Evolutionary conservation across 2,329 filamentous ascomycete species (phyloP).

Genomic region (Chrysosphaeria jannelii): DNA sequence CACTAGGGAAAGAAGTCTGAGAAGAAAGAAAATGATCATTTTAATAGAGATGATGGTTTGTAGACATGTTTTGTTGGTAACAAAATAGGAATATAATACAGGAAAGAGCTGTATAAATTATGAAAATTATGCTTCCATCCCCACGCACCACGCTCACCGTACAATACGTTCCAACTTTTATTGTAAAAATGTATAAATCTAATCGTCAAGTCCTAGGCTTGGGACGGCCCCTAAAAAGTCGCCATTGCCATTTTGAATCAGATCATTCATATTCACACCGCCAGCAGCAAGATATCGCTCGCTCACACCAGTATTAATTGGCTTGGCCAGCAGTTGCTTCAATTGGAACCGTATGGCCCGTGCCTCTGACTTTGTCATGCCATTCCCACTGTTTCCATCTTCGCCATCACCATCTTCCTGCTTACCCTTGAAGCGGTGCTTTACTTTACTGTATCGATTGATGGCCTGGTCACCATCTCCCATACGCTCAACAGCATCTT

Average conservation of each 20-base stretch:
- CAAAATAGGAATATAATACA: background rate
- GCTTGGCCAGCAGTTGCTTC: constrained; percentile 33
- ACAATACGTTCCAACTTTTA: too few relatives aligned
- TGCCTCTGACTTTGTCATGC: constrained; percentile 42
- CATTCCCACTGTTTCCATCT: constrained; percentile 20
- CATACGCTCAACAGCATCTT: constrained; percentile 23
- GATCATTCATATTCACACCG: constrained; percentile 2
- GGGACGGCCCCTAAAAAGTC: constrained; percentile 28
- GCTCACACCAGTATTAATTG: constrained; percentile 68
- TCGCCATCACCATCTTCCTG: constrained; percentile 44
- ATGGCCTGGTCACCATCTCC: constrained; percentile 15
- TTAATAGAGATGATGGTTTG: background rate
- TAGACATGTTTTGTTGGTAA: background rate
- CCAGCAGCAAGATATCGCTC: constrained; percentile 22
- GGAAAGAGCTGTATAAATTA: background rate
- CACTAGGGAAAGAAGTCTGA: background rate
- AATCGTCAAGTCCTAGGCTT: constrained; percentile 11
- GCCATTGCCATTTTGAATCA: constrained; percentile 13
- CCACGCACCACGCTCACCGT: too few relatives aligned
- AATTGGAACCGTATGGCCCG: constrained; percentile 40
- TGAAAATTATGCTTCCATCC: too few relatives aligned
- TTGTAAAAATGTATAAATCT: background rate
- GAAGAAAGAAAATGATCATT: background rate
- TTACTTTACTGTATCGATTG: too few relatives aligned
- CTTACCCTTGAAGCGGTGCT: constrained; percentile 1